Conservation (phyloP, 208 protist species). For the Tetramitus jugosus region DNA sequence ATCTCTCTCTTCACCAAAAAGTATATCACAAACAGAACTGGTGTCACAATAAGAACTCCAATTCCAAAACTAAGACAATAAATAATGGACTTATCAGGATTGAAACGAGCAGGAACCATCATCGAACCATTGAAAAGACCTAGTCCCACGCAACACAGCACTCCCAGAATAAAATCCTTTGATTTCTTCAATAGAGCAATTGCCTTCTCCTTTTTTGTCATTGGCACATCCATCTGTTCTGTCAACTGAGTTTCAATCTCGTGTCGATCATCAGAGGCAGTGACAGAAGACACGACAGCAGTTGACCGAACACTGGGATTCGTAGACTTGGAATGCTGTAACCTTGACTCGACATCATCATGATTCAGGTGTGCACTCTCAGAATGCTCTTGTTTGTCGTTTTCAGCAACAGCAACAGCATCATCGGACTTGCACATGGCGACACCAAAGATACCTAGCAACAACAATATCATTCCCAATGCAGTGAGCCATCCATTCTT, state of each 20-base stretch:
- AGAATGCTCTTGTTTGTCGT: too few relatives aligned
- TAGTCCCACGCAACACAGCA: background rate
- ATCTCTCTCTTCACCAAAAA: background rate
- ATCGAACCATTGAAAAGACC: background rate
- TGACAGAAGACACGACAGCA: background rate
- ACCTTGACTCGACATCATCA: too few relatives aligned
- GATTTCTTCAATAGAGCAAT: background rate
- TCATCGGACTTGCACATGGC: background rate
- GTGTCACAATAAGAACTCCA: background rate
- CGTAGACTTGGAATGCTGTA: too few relatives aligned
- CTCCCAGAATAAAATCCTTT: constrained; percentile 1
- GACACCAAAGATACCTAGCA: background rate
- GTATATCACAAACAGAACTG: background rate
- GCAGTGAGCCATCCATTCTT: background rate
- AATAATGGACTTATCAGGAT: background rate
- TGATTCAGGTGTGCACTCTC: too few relatives aligned
- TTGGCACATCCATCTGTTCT: background rate
- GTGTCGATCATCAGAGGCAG: background rate
- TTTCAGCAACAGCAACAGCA: background rate
- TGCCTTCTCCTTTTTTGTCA: background rate
- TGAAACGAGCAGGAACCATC: constrained; percentile 8
- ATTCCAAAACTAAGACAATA: constrained; percentile 16
- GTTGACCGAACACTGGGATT: background rate
- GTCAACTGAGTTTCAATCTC: background rate
- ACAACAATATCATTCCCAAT: background rate